Conservation (phyloP, 176 grass and related monocot species). For the Musa itinerans region DNA sequence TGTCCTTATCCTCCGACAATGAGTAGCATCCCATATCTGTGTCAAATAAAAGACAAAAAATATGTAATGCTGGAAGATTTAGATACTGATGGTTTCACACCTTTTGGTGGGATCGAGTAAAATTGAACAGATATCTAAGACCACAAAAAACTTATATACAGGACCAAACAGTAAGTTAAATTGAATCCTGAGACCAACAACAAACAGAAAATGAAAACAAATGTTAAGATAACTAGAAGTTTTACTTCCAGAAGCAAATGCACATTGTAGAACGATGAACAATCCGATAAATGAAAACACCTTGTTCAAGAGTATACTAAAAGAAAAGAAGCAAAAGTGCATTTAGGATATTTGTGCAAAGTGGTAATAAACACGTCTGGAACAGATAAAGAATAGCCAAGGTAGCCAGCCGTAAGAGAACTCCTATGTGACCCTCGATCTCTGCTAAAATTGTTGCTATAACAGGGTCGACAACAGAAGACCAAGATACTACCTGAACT, state of each 20-base stretch:
- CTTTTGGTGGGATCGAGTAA: background rate
- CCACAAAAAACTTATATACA: too few relatives aligned
- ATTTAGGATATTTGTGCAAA: background rate
- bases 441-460: too few relatives aligned
- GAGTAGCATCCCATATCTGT: constrained; percentile 89
- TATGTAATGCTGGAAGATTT: background rate
- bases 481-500: constrained; percentile 52
- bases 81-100: background rate
- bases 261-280: too few relatives aligned
- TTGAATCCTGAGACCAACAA: too few relatives aligned
- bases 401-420: background rate
- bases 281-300: too few relatives aligned
- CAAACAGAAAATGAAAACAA: too few relatives aligned
- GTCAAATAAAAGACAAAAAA: constrained; percentile 23
- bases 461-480: background rate
- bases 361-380: background rate
- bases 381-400: background rate
- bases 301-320: background rate
- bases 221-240: too few relatives aligned
- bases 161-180: too few relatives aligned
- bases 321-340: background rate
- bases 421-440: background rate
- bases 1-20: constrained; percentile 71
- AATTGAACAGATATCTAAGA: background rate
- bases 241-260: too few relatives aligned